phyloP scores from a whole-genome alignment of 2,329 filamentous ascomycete species.

The Fusarium nurragi region DNA sequence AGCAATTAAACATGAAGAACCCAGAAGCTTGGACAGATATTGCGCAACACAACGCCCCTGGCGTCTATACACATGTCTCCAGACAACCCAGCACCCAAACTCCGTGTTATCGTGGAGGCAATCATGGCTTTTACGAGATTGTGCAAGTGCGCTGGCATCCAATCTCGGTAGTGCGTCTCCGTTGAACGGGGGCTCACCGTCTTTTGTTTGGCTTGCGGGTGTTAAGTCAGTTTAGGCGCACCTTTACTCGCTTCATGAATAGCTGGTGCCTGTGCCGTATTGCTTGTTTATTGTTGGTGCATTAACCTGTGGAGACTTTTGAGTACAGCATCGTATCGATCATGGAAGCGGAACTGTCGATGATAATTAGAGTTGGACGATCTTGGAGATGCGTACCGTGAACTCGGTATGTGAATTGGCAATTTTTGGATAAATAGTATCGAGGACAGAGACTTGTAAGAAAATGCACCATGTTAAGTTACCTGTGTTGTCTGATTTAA shows the following conservation, averaged over 20 bases:
- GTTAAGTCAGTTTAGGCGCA: background rate
- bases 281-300: slow-evolving; percentile 31
- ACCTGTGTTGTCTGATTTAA: background rate
- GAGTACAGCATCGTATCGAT: slow-evolving; percentile 19
- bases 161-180: slow-evolving; percentile 26
- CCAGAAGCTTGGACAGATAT: slow-evolving; percentile 5
- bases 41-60: background rate
- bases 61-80: background rate
- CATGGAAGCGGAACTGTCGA: slow-evolving; percentile 8
- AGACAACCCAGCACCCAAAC: background rate
- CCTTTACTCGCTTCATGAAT: slow-evolving; percentile 14
- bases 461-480: background rate
- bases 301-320: slow-evolving; percentile 25
- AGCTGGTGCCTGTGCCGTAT: slow-evolving; percentile 12
- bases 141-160: slow-evolving; percentile 12
- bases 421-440: background rate
- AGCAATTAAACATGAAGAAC: background rate
- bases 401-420: background rate
- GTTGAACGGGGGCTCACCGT: slow-evolving; percentile 32
- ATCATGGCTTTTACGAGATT: slow-evolving; percentile 19
- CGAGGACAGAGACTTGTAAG: background rate
- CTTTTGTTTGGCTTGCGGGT: slow-evolving; percentile 23
- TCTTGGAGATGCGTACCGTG: background rate
- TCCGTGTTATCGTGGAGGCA: background rate
- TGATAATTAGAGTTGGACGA: slow-evolving; percentile 9